Evolutionary conservation across 768 basidiomycete species (phyloP), one percentile per base, ranked within the genome.

Genomic region (Psilocybe cubensis): DNA sequence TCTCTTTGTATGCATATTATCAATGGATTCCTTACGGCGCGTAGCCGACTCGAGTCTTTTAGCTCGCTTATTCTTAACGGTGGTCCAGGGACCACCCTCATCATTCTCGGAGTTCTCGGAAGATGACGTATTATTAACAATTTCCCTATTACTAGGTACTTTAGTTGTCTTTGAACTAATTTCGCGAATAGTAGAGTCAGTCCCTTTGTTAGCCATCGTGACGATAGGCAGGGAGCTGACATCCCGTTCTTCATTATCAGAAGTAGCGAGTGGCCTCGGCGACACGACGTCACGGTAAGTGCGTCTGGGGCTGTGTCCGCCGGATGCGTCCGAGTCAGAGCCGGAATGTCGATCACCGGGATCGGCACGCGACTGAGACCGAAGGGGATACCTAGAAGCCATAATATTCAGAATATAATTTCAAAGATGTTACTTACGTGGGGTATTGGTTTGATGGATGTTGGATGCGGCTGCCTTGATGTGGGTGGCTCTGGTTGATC

Each of bases 251-350:
- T 25, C 29, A 21, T 18, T 8, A 1, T 5, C 9, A 7, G 31
- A 27, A 47, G 57, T 51, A 21, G 51, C 28, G 7, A 52, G 44
- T n/a, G 57, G 57, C 48, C 57, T 27, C 33, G 51, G 47, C 1
- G 43, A 33, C 18, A 25, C 52, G n/a, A 58, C 57, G n/a, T 53
- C 51, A 38, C 57, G 52, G 27, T 58, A 58, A 12, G 52, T n/a
- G 45, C 51, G 44, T 27, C 18, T 31, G 3, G 51, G 44, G 3
- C 20, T 31, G 7, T 18, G 17, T 11, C 21, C 49, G 20, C 5
- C 9, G 4, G 31, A 20, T 20, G 49, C 20, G 6, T 10, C 38
- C 33, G 4, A 12, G 24, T 10, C 31, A 35, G 31, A 7, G 18
- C 40, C n/a, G 4, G 49, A 29, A 40, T 3, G 5, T 27, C 17